phyloP scores from a whole-genome alignment of 129 eudicot genomes.

The Arctium minus region DNA sequence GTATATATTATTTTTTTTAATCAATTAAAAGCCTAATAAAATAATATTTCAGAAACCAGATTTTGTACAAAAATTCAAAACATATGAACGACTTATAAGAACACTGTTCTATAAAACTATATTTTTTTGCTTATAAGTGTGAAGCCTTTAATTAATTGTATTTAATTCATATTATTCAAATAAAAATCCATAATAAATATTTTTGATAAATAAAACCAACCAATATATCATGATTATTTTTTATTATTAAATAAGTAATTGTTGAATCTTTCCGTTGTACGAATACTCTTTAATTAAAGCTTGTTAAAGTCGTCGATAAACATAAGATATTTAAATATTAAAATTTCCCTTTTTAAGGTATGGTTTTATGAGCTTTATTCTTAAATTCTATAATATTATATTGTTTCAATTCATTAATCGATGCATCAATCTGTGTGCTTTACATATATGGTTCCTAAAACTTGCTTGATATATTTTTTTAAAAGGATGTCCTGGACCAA shows the following conservation, averaged over 20 bases:
- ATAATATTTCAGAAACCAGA: no score
- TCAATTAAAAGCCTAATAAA: no score
- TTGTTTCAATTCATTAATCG: background rate
- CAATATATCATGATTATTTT: background rate
- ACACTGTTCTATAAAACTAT: no score
- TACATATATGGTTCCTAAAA: background rate
- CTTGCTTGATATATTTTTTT: background rate
- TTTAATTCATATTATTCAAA: no score
- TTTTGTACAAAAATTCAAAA: no score
- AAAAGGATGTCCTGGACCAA: no score
- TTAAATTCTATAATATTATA: background rate
- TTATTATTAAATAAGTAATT: background rate
- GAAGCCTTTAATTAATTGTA: background rate
- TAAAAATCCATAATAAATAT: background rate
- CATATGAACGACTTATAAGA: no score
- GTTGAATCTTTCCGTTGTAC: background rate
- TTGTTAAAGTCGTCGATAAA: background rate
- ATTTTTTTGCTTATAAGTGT: no score
- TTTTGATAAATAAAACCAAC: background rate
- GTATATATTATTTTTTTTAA: no score
- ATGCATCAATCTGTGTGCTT: background rate
- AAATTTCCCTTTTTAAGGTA: background rate
- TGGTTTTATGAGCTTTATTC: background rate
- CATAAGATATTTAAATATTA: background rate
- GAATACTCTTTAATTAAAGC: background rate